Base-by-base conservation (phyloP, 192 early-diverging fungal species). In the Obelidium mucronatum region DNA sequence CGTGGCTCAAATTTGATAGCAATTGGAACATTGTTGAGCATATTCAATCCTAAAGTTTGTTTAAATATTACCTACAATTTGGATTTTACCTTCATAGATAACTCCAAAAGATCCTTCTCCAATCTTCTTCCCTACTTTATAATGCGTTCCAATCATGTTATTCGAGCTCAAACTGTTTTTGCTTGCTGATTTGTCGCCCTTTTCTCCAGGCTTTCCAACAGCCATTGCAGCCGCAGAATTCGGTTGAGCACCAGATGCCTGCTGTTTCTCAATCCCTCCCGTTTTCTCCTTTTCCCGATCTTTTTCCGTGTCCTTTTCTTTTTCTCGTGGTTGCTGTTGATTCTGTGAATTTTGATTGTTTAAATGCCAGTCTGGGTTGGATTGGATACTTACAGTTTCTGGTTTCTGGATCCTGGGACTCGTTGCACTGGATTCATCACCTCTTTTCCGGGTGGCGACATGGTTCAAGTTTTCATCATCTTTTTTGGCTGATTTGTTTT, bases 81-180 rank as follows among this genome's bases (percentile, higher is more conserved):
- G 39, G 42, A 74, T 55, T 70, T 79, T 88, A 94, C 95, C 96
- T 91, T 97, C 94, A 82, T 96, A 96, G 73, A 97, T 96, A 79
- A 96, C 90, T 68, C 96, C 96, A 90, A 97, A 97, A 75, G 93
- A 94, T 52, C 96, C 96, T 80, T 96, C 95, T 68, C 95, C 96
- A 83, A 97, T 94, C 81, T 93, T 94, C 80, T 91, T 94, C 61
- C 94, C 94, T 40, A 96, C 94, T 80, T 91, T 93, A 80, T 93
- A 97, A 79, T 96, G 94, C 36, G 94, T 92, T 53, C 96, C 96
- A 24, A 97, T 95, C 37, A 97, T 90, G 79, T 94, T 95, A 30
- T 44, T 67, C 15, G 66, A 58, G 30, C 35, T 40, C 40, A 69
- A 35, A 53, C 67, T 69, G 40, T 40, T 53, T 69, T 69, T 69